These are phyloP conservation scores for Musa balbisiana DNA, from an alignment of 202 grass and related monocot species.

Conservation along the genomic window DNA sequence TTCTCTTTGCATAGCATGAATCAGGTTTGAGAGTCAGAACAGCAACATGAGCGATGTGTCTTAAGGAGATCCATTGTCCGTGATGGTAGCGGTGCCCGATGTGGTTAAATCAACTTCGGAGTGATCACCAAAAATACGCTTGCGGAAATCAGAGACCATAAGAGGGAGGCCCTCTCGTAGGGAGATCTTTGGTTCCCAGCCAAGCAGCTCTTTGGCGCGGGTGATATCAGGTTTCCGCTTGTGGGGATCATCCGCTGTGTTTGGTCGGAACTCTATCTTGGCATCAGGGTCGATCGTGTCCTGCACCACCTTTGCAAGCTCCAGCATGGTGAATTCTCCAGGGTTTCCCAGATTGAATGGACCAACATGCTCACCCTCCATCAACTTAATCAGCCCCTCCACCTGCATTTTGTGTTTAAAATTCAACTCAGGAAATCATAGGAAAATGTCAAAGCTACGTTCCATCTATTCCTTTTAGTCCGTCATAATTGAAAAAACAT, in stretches of 20 bases:
- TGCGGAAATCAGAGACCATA: constrained; percentile 8
- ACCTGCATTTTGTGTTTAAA: not conserved
- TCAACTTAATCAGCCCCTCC: constrained; percentile 5
- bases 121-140: constrained; percentile 8
- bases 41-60: not conserved
- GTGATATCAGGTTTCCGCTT: constrained; percentile 7
- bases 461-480: too few species aligned
- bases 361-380: constrained; percentile 10
- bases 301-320: constrained; percentile 6
- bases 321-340: constrained; percentile 12
- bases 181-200: constrained; percentile 3
- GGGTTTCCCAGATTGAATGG: constrained; percentile 9
- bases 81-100: too few species aligned
- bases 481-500: too few species aligned
- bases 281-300: not conserved
- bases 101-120: not conserved
- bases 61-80: not conserved
- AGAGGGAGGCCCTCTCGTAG: not conserved
- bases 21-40: not conserved
- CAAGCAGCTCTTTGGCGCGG: constrained; percentile 1
- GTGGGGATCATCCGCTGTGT: constrained; percentile 11
- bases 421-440: not conserved
- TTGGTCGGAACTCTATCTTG: constrained; percentile 4
- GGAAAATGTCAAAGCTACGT: not conserved
- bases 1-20: not conserved